Conservation (phyloP, 768 basidiomycete species). For the Pleurotus tuoliensis region DNA sequence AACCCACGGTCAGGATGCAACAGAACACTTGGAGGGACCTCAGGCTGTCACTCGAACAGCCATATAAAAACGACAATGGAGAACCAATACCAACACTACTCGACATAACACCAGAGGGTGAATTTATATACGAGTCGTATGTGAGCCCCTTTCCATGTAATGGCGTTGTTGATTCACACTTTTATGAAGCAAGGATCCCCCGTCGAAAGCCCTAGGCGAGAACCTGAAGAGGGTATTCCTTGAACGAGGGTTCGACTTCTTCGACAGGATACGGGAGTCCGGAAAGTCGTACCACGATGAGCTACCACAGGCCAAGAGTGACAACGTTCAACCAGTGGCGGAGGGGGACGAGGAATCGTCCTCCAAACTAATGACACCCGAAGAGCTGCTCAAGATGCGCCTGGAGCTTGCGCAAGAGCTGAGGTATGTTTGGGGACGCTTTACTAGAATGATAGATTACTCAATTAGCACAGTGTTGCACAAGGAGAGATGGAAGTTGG, state of each 20-base stretch:
- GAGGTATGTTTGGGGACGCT: slow-evolving; percentile 47
- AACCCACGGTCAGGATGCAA: slow-evolving; percentile 15
- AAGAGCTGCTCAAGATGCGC: slow-evolving; percentile 73
- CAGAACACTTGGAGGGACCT: slow-evolving; percentile 54
- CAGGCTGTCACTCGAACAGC: slow-evolving; percentile 69
- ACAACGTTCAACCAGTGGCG: slow-evolving; percentile 15
- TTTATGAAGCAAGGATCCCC: slow-evolving; percentile 45
- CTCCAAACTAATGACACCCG: slow-evolving; percentile 58
- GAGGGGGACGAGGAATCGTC: slow-evolving; percentile 24
- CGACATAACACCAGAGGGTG: slow-evolving; percentile 70
- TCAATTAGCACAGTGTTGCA: slow-evolving; percentile 47
- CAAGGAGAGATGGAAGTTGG: slow-evolving; percentile 79
- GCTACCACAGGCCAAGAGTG: slow-evolving; percentile 11
- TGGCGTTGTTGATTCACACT: slow-evolving; percentile 10
- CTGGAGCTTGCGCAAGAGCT: slow-evolving; percentile 67
- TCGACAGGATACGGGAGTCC: slow-evolving; percentile 36
- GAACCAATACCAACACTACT: slow-evolving; percentile 54
- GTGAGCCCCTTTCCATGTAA: slow-evolving; percentile 20
- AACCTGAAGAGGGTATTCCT: slow-evolving; percentile 65
- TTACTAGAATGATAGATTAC: background rate
- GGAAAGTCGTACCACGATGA: slow-evolving; percentile 7
- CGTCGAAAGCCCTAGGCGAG: slow-evolving; percentile 56
- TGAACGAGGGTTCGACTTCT: slow-evolving; percentile 76
- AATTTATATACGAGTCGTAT: slow-evolving; percentile 70
- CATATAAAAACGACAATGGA: slow-evolving; percentile 78